Evolutionary conservation across 345 rosid species (phyloP), one percentile per base, ranked within the genome.

Genomic region (Lagerstroemia speciosa): DNA sequence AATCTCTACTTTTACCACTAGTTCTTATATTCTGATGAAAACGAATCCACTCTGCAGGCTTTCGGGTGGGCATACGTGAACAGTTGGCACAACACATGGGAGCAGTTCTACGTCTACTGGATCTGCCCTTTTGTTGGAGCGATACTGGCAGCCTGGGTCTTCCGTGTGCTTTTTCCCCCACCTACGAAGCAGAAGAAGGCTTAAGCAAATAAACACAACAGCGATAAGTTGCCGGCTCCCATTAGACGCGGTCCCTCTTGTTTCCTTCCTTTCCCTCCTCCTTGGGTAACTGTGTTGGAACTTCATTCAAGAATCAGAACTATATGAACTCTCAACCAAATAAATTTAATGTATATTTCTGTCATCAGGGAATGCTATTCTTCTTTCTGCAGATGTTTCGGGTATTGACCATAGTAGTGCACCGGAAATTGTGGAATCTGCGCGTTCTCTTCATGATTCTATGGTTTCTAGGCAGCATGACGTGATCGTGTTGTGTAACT

Each of bases 1-100:
- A 4, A 6, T 55, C 27, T 26, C 27, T n/a, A n/a, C 29, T 55
- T 55, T n/a, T 26, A n/a, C 31, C 10, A n/a, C 61, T 22, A 26
- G 29, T 55, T 55, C 30, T 26, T 1, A 55, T 55, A 4, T 55
- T 1, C 15, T 43, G 48, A 43, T 43, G 48, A 43, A 43, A 43
- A 12, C 2, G 48, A 43, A 43, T 43, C 37, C 67, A n/a, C n/a
- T 50, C 62, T 68, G 65, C 84, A 93, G 97, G 98, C 99, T n/a
- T 94, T 85, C 66, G 99, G 96, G 8, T 94, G 99, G 99, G 96
- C 93, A n/a, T 94, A 85, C 64, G 53, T 89, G 38, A 75, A 89
- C 87, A 89, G 81, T 29, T 61, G 89, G 79, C 99, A 94, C 75
- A 76, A 81, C 78, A 86, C 93, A 62, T 89, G 93, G 98, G 93